Percentiles rank a stretch among this genome's conserved stretches.
These are phyloP conservation scores for Leucaena leucocephala DNA, from an alignment of 306 rosid species.

Conservation along the genomic window DNA sequence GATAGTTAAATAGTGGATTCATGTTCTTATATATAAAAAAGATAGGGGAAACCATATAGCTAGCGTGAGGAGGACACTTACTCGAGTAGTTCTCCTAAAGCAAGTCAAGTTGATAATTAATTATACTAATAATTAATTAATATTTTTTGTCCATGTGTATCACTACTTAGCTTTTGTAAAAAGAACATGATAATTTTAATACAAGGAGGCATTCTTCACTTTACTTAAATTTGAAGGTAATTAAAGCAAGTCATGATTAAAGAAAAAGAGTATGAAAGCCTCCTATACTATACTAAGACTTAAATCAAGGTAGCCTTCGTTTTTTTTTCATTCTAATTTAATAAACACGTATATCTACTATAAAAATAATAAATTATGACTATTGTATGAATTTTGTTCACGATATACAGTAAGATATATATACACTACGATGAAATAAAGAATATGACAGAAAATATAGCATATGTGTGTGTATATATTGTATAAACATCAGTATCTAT, in stretches of 20 bases:
- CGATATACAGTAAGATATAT: too few species aligned
- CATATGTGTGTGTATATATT: not conserved
- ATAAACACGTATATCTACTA: too few species aligned
- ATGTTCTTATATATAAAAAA: too few species aligned
- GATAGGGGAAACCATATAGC: not conserved
- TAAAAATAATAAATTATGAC: not conserved
- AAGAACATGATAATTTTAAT: not conserved
- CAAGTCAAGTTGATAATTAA: not conserved
- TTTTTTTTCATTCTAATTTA: not conserved
- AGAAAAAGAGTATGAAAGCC: not conserved
- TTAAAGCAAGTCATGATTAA: not conserved
- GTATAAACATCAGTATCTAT: not conserved
- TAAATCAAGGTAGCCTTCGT: not conserved
- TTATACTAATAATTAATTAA: not conserved
- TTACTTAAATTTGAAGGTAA: not conserved
- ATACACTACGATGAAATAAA: not conserved
- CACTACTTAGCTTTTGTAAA: not conserved
- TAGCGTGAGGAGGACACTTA: not conserved
- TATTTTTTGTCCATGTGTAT: not conserved
- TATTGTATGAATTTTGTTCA: too few species aligned
- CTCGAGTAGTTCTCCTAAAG: not conserved
- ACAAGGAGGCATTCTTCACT: not conserved
- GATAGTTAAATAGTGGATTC: too few species aligned
- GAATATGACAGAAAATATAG: not conserved
- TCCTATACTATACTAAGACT: not conserved